These are phyloP conservation scores for Aphanoascus verrucosus DNA, from an alignment of 2,329 filamentous ascomycete species.

Conservation along the genomic window DNA sequence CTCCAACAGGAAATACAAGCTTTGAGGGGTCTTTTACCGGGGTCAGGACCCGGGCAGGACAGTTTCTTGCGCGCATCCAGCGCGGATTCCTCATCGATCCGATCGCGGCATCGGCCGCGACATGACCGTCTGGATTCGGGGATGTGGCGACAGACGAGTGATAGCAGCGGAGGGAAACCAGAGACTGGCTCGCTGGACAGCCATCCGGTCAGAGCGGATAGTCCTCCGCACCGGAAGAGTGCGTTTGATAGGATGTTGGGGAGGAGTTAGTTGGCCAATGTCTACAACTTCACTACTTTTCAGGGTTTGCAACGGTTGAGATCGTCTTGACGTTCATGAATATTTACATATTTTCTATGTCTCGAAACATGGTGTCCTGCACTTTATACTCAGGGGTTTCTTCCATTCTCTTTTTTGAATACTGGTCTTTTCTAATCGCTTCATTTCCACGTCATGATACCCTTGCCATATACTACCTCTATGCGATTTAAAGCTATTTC, in stretches of 20 bases:
- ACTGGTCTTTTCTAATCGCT: background rate
- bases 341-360: background rate
- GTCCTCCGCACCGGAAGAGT: slow-evolving; percentile 1
- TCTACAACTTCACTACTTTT: background rate
- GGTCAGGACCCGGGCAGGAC: slow-evolving; percentile 25
- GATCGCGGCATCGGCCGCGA: background rate
- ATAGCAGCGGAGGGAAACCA: background rate
- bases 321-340: too few relatives aligned
- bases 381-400: background rate
- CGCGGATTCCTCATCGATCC: background rate
- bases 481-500: background rate
- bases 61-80: slow-evolving; percentile 21
- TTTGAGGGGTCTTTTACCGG: slow-evolving; percentile 22
- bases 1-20: slow-evolving; percentile 34
- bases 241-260: slow-evolving; percentile 7
- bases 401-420: background rate
- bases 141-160: slow-evolving; percentile 7
- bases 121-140: slow-evolving; percentile 8
- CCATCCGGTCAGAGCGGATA: background rate
- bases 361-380: background rate
- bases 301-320: background rate
- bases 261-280: background rate
- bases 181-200: background rate
- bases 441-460: slow-evolving; percentile 5
- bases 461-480: background rate